Base-by-base conservation (phyloP, 345 rosid species). In the Adansonia digitata region DNA sequence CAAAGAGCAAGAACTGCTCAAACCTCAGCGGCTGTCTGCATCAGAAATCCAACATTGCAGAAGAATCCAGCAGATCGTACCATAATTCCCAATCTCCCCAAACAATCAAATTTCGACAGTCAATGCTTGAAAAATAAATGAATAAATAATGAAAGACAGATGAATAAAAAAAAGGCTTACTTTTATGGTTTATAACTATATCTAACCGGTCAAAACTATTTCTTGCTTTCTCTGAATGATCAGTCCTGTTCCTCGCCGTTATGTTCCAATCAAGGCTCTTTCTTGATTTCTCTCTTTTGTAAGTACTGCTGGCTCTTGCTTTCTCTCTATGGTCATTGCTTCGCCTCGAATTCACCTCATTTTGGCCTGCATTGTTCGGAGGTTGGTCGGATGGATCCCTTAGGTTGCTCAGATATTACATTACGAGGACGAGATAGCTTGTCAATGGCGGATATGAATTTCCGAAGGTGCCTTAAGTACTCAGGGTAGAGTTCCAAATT, bases 161-260 rank as follows among this genome's bases (percentile, higher is more conserved):
- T 8, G 17, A 2, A 18, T 2, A 18, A 18, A 17, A 18, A 18
- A 13, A 53, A 4, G 13, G n/a, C n/a, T n/a, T n/a, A n/a, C 6
- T 14, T 17, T 18, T 5, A 57, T 15, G 24, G 20, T 51, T 59
- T 8, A 31, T 59, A n/a, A n/a, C n/a, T 8, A 31, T 49, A 49
- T 55, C 87, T 82, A 48, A 91, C 97, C 94, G 78, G 72, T 93
- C 97, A 12, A 93, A 83, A 87, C 97, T 93, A 61, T 87, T 93
- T 75, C 97, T 87, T 10, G 88, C 84, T 78, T 78, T 86, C 51
- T 93, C 95, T 0, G 83, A 81, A 40, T 85, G 88, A 74, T 85
- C 93, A 9, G 81, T 75, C 81, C 97, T 93, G 75, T 84, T 87
- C 73, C 91, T 86, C 4, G 85, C 80, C 79, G 83, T 89, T 18